Base-by-base conservation (phyloP, 192 early-diverging fungal species). In the Mortierella antarctica region DNA sequence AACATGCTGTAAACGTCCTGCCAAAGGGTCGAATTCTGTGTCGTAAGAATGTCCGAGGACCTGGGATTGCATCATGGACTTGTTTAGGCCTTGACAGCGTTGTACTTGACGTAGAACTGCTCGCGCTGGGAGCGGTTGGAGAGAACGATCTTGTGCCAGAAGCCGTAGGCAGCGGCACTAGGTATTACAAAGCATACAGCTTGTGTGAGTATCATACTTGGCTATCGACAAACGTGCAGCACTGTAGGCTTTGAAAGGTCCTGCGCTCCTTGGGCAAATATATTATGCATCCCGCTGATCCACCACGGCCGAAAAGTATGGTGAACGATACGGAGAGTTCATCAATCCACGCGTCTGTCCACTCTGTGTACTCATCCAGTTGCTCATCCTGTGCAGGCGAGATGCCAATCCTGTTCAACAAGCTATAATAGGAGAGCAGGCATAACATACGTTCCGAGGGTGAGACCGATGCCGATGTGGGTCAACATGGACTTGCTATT, bases 401-500 rank as follows among this genome's bases (percentile, higher is more conserved):
- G 21, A n/a, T 20, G 17, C 21, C 54, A 1, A 56, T 56, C 54
- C 54, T 20, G 8, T 56, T 9, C 13, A 20, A 20, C 20, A 56
- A n/a, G n/a, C 21, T 56, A 56, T 18, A 56, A n/a, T n/a, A 20
- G 9, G 8, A 20, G 21, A 56, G 12, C 8, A n/a, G 8, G 20
- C 18, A 10, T 21, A 47, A 55, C 66, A 15, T 72, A 72, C 70
- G 53, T 54, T 64, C 70, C 70, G 42, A 72, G 60, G 47, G 70
- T 57, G 53, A 72, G 60, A 44, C 53, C 60, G 46, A 72, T 64
- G 39, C 61, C 52, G 23, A 72, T 72, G 18, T 72, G 70, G 48
- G 52, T 57, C 40, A 72, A 42, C 70, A 72, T 72, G 52, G 17
- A 20, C 62, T 72, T 72, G n/a, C 70, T 72, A 72, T 46, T 68